Base-by-base conservation (phyloP, 2,329 filamentous ascomycete species). In the Diaporthe eres region DNA sequence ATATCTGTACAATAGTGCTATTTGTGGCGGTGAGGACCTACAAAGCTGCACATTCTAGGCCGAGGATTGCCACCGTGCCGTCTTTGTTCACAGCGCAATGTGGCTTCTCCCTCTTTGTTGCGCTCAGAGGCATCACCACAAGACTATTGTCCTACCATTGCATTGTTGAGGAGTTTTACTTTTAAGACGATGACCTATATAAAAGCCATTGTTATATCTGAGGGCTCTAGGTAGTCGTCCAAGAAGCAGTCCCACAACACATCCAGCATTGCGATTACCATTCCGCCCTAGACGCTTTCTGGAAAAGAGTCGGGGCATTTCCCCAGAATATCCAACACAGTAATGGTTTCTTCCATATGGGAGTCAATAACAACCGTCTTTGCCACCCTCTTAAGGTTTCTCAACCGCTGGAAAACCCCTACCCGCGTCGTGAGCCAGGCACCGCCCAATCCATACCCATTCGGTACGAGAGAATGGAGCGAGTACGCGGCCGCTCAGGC, bases 71-170 rank as follows among this genome's bases (percentile, higher is more conserved):
- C 22, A 37, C 15, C 49, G 15, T 28, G 49, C 31, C 49, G 34
- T 49, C 65, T 70, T 70, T 70, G 47, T 70, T 70, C 49, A 28
- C 34, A 28, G 10, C 31, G 19, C 4, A 42, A 42, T 57, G 47
- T 42, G 57, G 44, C 25, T 19, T 37, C 19, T 17, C 47, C 17
- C 28, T 44, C 71, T 73, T 73, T 65, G 58, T 73, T 47, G 49
- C 12, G 15, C 34, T 19, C 28, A 28, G 28, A 10, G 19, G 12
- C 34, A 37, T 57, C 9, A 19, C 10, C 25, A 73, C 49, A 73
- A 65, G 37, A 6, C 37, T 4, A 65, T 73, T 73, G 71, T 73
- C 17, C 5, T n/a, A 2, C 13, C 4, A 17, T 47, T 25, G 6
- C 58, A 39, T 65, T 63, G 44, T 53, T 34, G 6, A 34, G 3